phyloP scores from a whole-genome alignment of 1,284 basidiomycete genomes.

The Laetiporus sulphureus region DNA sequence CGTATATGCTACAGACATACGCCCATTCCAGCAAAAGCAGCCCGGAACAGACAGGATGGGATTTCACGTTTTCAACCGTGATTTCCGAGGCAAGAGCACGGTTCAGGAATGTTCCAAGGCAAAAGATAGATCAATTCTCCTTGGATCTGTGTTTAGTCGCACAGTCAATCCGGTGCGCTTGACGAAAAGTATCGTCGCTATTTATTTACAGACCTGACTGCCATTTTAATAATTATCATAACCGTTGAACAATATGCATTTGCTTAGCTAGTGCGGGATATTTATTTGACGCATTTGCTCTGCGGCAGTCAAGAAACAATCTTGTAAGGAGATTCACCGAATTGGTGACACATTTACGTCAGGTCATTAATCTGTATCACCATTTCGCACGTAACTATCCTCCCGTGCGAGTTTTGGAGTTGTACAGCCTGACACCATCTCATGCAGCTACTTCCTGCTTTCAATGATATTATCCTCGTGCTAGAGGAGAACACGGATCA shows the following conservation, averaged over 20 bases:
- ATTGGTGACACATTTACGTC: constrained; percentile 24
- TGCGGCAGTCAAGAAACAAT: constrained; percentile 11
- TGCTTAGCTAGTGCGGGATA: constrained; percentile 34
- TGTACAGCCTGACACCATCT: constrained; percentile 1
- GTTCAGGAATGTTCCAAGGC: neutral
- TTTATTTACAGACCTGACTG: too few relatives aligned
- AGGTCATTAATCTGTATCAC: constrained; percentile 17
- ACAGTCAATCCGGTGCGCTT: constrained; percentile 7
- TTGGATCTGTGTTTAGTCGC: constrained; percentile 8
- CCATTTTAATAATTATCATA: too few relatives aligned
- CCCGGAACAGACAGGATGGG: too few relatives aligned
- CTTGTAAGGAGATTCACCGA: constrained; percentile 19
- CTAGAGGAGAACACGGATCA: constrained; percentile 36
- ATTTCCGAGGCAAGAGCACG: neutral
- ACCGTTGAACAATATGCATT: too few relatives aligned
- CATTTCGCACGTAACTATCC: neutral
- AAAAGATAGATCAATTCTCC: constrained; percentile 3
- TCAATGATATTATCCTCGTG: constrained; percentile 31
- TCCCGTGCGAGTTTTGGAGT: too few relatives aligned
- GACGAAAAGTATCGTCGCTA: too few relatives aligned
- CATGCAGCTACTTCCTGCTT: constrained; percentile 20
- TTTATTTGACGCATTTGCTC: constrained; percentile 32
- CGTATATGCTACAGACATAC: too few relatives aligned
- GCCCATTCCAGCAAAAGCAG: too few relatives aligned
- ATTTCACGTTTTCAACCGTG: too few relatives aligned